These are phyloP conservation scores for Ambrosiella cleistominuta DNA, from an alignment of 2,329 filamentous ascomycete genomes.

Conservation along the genomic window DNA sequence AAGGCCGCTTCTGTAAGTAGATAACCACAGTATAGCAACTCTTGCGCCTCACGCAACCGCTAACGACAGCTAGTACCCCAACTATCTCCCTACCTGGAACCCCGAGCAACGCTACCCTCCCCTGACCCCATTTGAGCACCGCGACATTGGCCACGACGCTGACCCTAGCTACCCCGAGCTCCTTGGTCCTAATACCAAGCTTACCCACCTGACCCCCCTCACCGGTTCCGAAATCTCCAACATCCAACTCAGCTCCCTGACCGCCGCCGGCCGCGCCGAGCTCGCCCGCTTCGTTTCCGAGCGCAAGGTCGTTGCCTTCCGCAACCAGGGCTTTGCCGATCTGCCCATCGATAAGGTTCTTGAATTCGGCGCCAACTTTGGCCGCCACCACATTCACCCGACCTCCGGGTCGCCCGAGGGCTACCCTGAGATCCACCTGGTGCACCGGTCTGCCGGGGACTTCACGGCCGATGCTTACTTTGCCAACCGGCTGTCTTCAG, in stretches of 20 bases:
- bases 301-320: conserved; percentile 64
- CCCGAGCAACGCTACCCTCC: conserved; percentile 46
- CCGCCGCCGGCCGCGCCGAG: conserved; percentile 54
- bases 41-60: background rate
- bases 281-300: conserved; percentile 58
- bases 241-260: conserved; percentile 53
- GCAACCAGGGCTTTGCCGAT: conserved; percentile 54
- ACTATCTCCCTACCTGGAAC: conserved; percentile 60
- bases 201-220: conserved; percentile 49
- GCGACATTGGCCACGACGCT: conserved; percentile 60
- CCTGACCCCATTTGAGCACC: conserved; percentile 51
- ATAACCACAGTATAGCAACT: background rate
- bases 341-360: conserved; percentile 53
- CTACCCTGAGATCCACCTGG: conserved; percentile 59
- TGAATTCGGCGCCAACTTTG: conserved; percentile 57
- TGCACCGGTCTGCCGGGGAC: conserved; percentile 46
- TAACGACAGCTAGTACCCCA: conserved; percentile 34
- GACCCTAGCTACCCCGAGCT: conserved; percentile 53
- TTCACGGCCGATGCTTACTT: conserved; percentile 41
- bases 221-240: conserved; percentile 58
- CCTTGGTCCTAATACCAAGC: conserved; percentile 32
- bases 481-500: conserved; percentile 45
- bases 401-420: conserved; percentile 59
- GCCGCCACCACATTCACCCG: conserved; percentile 66
- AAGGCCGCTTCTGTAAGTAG: conserved; percentile 8